A percentile compares a stretch with the other conserved stretches of the same genome.
These are phyloP conservation scores for Penicillium turbatum DNA, from an alignment of 495 filamentous ascomycete species.

Conservation along the genomic window DNA sequence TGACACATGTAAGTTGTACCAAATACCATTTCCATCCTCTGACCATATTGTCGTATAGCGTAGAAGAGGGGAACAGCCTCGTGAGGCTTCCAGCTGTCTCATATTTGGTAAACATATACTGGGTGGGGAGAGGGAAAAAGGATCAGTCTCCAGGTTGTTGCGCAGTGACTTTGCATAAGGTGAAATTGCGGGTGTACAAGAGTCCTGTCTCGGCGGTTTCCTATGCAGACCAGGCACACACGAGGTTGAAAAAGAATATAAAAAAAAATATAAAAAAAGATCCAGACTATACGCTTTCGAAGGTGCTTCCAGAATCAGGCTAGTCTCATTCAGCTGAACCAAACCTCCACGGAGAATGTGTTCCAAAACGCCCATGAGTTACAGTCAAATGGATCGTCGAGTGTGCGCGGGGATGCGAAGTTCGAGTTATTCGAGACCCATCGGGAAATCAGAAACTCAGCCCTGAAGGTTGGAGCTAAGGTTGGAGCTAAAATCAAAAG, in stretches of 20 bases:
- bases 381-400: constrained; percentile 3
- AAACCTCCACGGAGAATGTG: neutral
- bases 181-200: constrained; percentile 3
- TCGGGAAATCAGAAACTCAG: constrained; percentile 16
- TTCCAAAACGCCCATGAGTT: neutral
- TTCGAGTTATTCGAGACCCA: neutral
- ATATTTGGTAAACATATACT: neutral
- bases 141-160: neutral
- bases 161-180: constrained; percentile 9
- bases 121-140: neutral
- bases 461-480: constrained; percentile 28
- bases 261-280: neutral
- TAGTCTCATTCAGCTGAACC: constrained; percentile 12
- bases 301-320: constrained; percentile 25
- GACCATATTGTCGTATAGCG: neutral
- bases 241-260: neutral
- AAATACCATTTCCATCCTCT: too few relatives aligned
- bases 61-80: constrained; percentile 14
- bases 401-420: constrained; percentile 3
- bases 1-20: too few relatives aligned
- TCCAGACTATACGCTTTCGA: neutral
- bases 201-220: constrained; percentile 4
- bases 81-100: constrained; percentile 11
- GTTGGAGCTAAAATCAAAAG: neutral
- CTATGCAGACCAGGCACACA: neutral